These are phyloP conservation scores for Epithele typhae DNA, from an alignment of 768 basidiomycete genomes.

Conservation along the genomic window DNA sequence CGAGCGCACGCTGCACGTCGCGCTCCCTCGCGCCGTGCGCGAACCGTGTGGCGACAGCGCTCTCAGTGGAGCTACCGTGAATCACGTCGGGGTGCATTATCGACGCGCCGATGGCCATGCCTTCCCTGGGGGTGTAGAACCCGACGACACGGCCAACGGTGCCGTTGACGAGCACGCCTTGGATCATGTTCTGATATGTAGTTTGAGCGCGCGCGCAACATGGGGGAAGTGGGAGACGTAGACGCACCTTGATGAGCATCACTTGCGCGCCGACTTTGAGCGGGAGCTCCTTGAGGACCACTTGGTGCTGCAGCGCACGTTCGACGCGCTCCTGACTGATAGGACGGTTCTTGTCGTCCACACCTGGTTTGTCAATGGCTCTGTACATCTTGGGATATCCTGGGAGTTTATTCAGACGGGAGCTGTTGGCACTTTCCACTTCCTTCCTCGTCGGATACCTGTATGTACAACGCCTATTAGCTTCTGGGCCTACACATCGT, in stretches of 20 bases:
- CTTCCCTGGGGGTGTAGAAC: conserved; percentile 31
- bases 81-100: conserved; percentile 22
- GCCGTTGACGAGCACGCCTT: conserved; percentile 69
- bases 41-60: neutral
- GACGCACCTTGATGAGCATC: conserved; percentile 66
- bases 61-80: neutral
- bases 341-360: conserved; percentile 37
- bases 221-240: neutral
- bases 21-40: neutral
- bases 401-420: conserved; percentile 42
- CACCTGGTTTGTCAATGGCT: conserved; percentile 43
- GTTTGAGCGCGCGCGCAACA: neutral
- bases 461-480: neutral
- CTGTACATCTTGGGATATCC: conserved; percentile 36
- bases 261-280: conserved; percentile 77
- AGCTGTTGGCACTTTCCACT: conserved; percentile 65
- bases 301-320: conserved; percentile 52
- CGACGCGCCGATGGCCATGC: conserved; percentile 31
- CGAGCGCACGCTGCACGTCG: neutral
- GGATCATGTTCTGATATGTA: conserved; percentile 68
- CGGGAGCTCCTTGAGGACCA: conserved; percentile 40
- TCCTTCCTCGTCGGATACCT: conserved; percentile 70
- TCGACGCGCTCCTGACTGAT: conserved; percentile 36
- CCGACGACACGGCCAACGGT: conserved; percentile 44
- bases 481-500: neutral